These are phyloP conservation scores for Jatropha multifida DNA, from an alignment of 441 rosid species.

Conservation along the genomic window DNA sequence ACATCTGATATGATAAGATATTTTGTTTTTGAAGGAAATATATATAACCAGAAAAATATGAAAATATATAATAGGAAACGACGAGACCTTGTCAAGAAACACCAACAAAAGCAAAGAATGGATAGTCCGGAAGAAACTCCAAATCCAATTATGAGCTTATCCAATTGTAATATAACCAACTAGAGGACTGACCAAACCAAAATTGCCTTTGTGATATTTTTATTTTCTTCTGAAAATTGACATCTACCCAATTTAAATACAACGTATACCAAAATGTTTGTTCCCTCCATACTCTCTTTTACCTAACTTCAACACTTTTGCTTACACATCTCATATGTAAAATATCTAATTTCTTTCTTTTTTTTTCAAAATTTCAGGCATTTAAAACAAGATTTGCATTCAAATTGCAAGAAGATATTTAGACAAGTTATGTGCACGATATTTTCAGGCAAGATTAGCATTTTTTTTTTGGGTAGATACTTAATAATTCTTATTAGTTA, in stretches of 20 bases:
- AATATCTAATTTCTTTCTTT: constrained; percentile 11
- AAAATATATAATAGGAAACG: not conserved
- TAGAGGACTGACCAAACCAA: constrained; percentile 11
- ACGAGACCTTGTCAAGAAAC: not conserved
- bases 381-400: not conserved
- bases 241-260: constrained; percentile 34
- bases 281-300: constrained; percentile 26
- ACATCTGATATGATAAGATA: too few relatives aligned
- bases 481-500: not conserved
- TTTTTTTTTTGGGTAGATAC: not conserved
- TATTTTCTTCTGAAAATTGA: constrained; percentile 19
- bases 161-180: not conserved
- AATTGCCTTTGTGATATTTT: not conserved
- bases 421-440: not conserved
- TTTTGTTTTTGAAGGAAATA: too few relatives aligned
- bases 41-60: not conserved
- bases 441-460: not conserved
- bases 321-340: constrained; percentile 28
- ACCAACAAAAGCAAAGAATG: not conserved
- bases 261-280: constrained; percentile 40
- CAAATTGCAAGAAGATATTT: not conserved
- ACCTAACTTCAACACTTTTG: constrained; percentile 39
- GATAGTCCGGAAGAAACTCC: not conserved
- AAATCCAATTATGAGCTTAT: not conserved
- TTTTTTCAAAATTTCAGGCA: not conserved